Base-by-base conservation (phyloP, 2,329 filamentous ascomycete genomes). In the Gnomoniopsis sp. region DNA sequence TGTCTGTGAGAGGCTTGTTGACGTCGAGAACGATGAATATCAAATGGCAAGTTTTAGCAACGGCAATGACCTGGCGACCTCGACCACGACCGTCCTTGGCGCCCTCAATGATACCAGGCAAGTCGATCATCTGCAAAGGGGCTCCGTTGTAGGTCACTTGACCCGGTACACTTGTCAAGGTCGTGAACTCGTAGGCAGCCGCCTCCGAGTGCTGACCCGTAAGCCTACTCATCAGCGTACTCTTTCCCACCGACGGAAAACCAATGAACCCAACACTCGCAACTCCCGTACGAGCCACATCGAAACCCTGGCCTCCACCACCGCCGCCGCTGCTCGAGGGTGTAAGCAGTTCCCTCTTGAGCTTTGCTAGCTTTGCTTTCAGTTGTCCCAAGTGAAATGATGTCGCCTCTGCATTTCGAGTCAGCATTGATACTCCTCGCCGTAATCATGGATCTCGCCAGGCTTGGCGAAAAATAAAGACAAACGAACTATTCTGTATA, bases 1-100 rank as follows among this genome's bases (percentile, higher is more conserved):
- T 99, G 77, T 99, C 95, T 17, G 93, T 96, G 67, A 99, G 79
- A 23, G 95, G 95, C 77, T 99, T 99, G 78, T 98, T 98, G 70
- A 99, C 95, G 71, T 99, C 95, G 57, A 99, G 82, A 50, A 99
- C 91, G 71, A 99, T 99, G 76, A 98, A 98, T 68, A 99, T 99
- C 68, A 99, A 78, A 81, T 99, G 90, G 78, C 95, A 99, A 19
- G 95, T 98, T 81, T 99, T 99, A 61, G 95, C 93, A 51, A 99
- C 95, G 10, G 95, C 95, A 79, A 99, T 99, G 70, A 99, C 95
- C 78, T 99, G 95, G 67, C 93, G 87, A 82, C 95, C 95, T 81
- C 95, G 88, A 79, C 95, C 95, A 72, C 96, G 96, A 65, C 95
- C 95, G 73, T 99, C 95, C 76, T 99, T 98, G 67, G 95, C 95